A percentile compares a stretch with the other conserved stretches of the same genome.
Evolutionary conservation across 2,329 filamentous ascomycete genomes (phyloP).

Genomic region (Xylariaceae sp.): DNA sequence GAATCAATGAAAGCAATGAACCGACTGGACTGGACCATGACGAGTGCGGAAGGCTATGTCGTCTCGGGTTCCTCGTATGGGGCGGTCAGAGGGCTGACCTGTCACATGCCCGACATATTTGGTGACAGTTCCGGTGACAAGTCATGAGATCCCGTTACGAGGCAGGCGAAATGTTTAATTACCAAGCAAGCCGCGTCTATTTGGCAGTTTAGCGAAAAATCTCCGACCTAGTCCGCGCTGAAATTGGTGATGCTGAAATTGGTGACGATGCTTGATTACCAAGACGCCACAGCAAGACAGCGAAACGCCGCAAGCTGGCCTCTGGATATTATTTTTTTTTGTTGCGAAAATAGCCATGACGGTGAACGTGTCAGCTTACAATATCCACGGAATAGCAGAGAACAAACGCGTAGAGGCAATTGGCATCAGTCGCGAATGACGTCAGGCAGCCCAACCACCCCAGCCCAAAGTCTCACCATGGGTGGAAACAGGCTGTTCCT

Average conservation of each 20-base stretch:
- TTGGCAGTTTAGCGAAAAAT: too few species aligned
- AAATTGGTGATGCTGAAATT: too few species aligned
- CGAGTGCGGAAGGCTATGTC: too few species aligned
- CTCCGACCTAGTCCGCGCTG: too few species aligned
- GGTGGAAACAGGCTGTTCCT: neutral
- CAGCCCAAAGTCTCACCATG: neutral
- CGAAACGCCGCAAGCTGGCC: neutral
- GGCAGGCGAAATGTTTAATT: too few species aligned
- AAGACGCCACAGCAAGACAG: neutral
- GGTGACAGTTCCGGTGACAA: neutral
- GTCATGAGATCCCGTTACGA: neutral
- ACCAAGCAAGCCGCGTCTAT: too few species aligned
- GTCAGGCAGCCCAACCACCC: neutral
- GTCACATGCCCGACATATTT: neutral
- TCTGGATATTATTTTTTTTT: too few species aligned
- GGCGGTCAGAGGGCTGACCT: neutral
- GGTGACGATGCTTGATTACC: too few species aligned
- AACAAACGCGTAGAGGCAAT: neutral
- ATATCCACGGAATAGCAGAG: neutral
- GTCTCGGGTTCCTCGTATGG: neutral
- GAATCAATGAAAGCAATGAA: too few species aligned
- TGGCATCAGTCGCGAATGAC: neutral
- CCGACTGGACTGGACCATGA: too few species aligned
- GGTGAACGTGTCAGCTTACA: neutral
- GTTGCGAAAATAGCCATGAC: too few species aligned